Conservation (phyloP, 805 yeast genomes). For the Naumovozyma baii region DNA sequence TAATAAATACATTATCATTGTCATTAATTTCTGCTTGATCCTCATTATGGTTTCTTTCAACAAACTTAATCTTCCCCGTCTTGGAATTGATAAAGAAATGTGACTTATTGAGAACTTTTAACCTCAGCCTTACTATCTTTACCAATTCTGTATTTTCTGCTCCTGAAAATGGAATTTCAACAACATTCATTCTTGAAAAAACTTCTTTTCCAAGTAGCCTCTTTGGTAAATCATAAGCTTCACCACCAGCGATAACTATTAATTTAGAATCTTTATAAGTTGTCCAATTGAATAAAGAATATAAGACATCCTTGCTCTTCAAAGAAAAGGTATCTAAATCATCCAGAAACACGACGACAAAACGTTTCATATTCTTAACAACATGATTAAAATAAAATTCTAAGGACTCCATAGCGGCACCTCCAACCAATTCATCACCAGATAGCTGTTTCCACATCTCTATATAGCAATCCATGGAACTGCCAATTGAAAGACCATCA, state of each 20-base stretch:
- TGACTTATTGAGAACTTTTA: constrained; percentile 39
- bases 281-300: constrained; percentile 96
- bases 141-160: constrained; percentile 71
- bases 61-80: constrained; percentile 32
- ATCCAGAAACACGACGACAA: constrained; percentile 68
- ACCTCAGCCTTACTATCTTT: constrained; percentile 58
- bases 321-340: constrained; percentile 87
- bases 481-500: constrained; percentile 73
- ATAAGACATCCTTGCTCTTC: constrained; percentile 67
- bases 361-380: constrained; percentile 27
- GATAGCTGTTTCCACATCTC: constrained; percentile 66
- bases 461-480: constrained; percentile 74
- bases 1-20: constrained; percentile 17
- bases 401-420: constrained; percentile 53
- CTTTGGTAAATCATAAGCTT: constrained; percentile 94
- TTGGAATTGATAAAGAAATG: constrained; percentile 28
- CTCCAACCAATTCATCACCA: constrained; percentile 45
- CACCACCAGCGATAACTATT: constrained; percentile 84
- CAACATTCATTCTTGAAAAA: constrained; percentile 76
- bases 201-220: constrained; percentile 77
- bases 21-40: constrained; percentile 4
- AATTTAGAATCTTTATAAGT: constrained; percentile 65
- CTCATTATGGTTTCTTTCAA: constrained; percentile 12
- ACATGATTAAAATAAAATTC: constrained; percentile 54
- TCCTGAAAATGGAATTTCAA: constrained; percentile 77